phyloP scores from a whole-genome alignment of 2,329 filamentous ascomycete species.

The Geosmithia putterillii region DNA sequence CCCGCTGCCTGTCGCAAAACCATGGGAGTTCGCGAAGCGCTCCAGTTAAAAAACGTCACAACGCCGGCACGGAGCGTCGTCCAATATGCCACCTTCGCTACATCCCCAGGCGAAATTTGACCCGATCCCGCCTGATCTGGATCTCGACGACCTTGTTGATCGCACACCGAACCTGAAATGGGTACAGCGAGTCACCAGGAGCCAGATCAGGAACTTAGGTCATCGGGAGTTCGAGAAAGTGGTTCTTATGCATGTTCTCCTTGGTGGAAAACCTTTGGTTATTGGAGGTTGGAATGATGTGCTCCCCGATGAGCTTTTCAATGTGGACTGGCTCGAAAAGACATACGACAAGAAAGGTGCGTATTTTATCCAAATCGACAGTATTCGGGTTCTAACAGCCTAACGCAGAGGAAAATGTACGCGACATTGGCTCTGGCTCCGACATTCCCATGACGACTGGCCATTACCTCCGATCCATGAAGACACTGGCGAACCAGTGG shows the following conservation, averaged over 20 bases:
- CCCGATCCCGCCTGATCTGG: slow-evolving; percentile 75
- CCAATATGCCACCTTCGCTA: slow-evolving; percentile 58
- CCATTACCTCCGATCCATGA: slow-evolving; percentile 85
- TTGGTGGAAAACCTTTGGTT: slow-evolving; percentile 76
- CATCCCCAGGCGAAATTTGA: slow-evolving; percentile 84
- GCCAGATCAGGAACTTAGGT: slow-evolving; percentile 67
- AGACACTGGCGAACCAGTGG: slow-evolving; percentile 73
- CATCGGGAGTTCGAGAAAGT: slow-evolving; percentile 76
- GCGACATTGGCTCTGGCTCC: slow-evolving; percentile 61
- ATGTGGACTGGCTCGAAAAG: slow-evolving; percentile 64
- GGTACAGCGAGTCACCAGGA: slow-evolving; percentile 66
- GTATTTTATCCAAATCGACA: slow-evolving; percentile 10
- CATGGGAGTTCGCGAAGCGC: background rate
- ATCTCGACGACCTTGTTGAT: slow-evolving; percentile 65
- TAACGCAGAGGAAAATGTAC: slow-evolving; percentile 62
- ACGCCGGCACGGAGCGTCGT: background rate
- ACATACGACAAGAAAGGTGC: slow-evolving; percentile 69
- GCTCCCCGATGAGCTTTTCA: slow-evolving; percentile 69
- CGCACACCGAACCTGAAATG: slow-evolving; percentile 75
- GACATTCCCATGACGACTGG: slow-evolving; percentile 77
- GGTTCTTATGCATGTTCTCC: slow-evolving; percentile 70
- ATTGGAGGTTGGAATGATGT: slow-evolving; percentile 77
- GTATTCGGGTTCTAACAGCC: slow-evolving; percentile 6
- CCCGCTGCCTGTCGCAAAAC: no score
- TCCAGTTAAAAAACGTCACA: background rate